Evolutionary conservation across 495 filamentous ascomycete genomes (phyloP).

Genomic region (Hypoxylon lienhwacheense): DNA sequence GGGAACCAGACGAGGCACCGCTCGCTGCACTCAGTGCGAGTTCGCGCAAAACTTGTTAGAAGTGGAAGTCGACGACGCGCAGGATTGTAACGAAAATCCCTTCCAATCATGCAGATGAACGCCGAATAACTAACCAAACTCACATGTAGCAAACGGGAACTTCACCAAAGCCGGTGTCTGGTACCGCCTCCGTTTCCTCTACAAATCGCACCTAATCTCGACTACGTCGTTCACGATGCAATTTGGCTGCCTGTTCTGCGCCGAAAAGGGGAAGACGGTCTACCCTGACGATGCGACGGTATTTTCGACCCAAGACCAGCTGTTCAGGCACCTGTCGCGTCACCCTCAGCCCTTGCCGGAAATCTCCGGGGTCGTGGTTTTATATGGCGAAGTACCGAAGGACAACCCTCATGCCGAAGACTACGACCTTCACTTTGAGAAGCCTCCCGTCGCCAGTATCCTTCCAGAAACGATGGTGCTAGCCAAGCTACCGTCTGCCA

Average conservation of each 20-base stretch:
- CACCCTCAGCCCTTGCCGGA: constrained; percentile 46
- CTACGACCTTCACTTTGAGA: constrained; percentile 49
- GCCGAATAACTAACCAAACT: neutral
- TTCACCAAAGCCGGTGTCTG: constrained; percentile 32
- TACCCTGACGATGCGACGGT: constrained; percentile 46
- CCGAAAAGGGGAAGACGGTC: constrained; percentile 31
- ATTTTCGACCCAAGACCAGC: constrained; percentile 38
- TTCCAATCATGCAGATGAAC: neutral
- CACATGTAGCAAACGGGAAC: constrained; percentile 33
- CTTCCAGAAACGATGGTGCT: constrained; percentile 38
- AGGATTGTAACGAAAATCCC: constrained; percentile 34
- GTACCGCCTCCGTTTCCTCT: constrained; percentile 43
- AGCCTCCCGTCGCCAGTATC: constrained; percentile 36
- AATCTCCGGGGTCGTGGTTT: constrained; percentile 41
- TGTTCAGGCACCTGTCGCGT: constrained; percentile 41
- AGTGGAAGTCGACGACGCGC: constrained; percentile 34
- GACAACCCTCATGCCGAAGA: constrained; percentile 30
- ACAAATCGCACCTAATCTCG: constrained; percentile 43
- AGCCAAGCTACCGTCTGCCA: constrained; percentile 38
- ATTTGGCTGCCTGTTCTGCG: constrained; percentile 46
- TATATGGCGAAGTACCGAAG: constrained; percentile 41
- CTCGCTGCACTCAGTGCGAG: constrained; percentile 39
- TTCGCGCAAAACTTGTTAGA: constrained; percentile 42
- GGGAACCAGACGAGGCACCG: constrained; percentile 31
- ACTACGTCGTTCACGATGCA: constrained; percentile 22